Conservation (phyloP, 2,329 filamentous ascomycete genomes). For the Phaeosphaeriaceae sp. region DNA sequence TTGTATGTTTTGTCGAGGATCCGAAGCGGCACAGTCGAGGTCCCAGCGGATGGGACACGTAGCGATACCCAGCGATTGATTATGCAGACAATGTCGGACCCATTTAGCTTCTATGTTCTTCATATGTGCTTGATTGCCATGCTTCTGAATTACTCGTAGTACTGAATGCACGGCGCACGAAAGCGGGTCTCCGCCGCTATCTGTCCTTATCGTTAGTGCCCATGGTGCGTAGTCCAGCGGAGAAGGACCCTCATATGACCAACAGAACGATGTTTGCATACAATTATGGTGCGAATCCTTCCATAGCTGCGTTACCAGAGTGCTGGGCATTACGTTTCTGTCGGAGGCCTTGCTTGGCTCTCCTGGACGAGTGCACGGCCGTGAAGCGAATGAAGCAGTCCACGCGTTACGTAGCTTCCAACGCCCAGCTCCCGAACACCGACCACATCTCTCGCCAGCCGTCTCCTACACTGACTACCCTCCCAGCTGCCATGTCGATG, state of each 20-base stretch:
- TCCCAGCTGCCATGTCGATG: conserved; percentile 30
- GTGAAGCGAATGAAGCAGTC: conserved; percentile 16
- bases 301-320: not conserved
- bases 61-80: not conserved
- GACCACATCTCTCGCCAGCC: conserved; percentile 12
- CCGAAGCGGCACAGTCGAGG: not conserved
- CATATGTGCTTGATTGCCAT: not conserved
- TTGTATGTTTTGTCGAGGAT: not conserved
- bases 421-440: conserved; percentile 21
- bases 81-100: not conserved
- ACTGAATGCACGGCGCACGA: too few relatives aligned
- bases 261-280: conserved; percentile 6
- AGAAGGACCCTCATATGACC: not conserved
- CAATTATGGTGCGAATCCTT: not conserved
- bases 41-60: not conserved
- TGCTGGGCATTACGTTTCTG: conserved; percentile 19
- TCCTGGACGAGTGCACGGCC: conserved; percentile 21
- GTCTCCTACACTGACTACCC: conserved; percentile 13
- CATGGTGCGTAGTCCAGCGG: not conserved
- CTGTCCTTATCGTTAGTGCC: conserved; percentile 28
- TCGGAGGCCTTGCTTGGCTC: conserved; percentile 1
- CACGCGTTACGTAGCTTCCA: conserved; percentile 26
- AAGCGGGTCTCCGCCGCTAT: conserved; percentile 19
- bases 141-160: not conserved
- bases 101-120: not conserved